Percentiles rank a stretch among this genome's conserved stretches.
Evolutionary conservation across 2,329 filamentous ascomycete species (phyloP).

Genomic region (Pyrenochaeta sp.): DNA sequence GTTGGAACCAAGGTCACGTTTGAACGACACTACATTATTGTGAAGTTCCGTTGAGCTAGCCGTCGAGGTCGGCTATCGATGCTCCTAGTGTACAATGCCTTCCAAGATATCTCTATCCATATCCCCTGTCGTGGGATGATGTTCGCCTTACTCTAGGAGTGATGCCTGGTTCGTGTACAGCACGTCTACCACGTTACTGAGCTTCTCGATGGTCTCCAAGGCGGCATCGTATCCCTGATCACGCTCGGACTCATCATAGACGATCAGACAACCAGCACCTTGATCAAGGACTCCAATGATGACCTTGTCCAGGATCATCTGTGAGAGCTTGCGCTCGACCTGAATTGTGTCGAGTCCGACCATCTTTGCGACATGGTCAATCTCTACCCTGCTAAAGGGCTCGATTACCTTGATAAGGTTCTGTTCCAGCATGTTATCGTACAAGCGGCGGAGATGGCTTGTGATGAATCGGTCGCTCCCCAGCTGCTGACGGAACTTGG

Average conservation of each 20-base stretch:
- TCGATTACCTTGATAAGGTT: conserved; percentile 99
- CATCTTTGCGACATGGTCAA: conserved; percentile 96
- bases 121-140: background rate
- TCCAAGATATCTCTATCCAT: no score
- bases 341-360: conserved; percentile 94
- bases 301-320: conserved; percentile 99
- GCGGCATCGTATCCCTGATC: conserved; percentile 95
- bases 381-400: conserved; percentile 96
- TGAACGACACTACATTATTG: no score
- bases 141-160: conserved; percentile 75
- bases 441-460: conserved; percentile 92
- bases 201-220: conserved; percentile 92
- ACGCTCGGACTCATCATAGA: conserved; percentile 92
- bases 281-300: conserved; percentile 98
- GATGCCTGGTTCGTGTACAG: conserved; percentile 98
- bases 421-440: conserved; percentile 99
- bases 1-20: no score
- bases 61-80: no score
- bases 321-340: conserved; percentile 96
- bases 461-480: conserved; percentile 95
- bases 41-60: no score
- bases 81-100: no score
- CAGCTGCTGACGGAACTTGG: conserved; percentile 89
- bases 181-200: conserved; percentile 96
- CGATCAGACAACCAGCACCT: conserved; percentile 95